A percentile compares a stretch with the other conserved stretches of the same genome.
Evolutionary conservation across 2,329 filamentous ascomycete species (phyloP).

Genomic region (Tolypocladium sp.): DNA sequence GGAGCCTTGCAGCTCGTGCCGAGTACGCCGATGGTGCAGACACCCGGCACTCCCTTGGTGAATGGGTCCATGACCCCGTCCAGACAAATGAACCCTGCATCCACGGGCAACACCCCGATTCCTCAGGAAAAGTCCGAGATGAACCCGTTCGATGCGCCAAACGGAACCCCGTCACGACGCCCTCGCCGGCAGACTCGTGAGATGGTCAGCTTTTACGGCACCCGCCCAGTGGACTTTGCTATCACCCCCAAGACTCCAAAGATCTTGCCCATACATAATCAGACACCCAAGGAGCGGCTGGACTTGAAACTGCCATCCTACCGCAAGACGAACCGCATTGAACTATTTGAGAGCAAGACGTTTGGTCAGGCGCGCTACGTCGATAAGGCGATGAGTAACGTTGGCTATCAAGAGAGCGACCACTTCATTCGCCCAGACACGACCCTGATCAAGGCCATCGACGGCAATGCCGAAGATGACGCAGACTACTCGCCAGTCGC

Average conservation of each 20-base stretch:
- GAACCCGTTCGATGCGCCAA: slow-evolving; percentile 19
- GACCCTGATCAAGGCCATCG: slow-evolving; percentile 56
- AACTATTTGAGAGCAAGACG: slow-evolving; percentile 74
- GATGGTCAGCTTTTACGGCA: slow-evolving; percentile 42
- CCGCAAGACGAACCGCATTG: slow-evolving; percentile 69
- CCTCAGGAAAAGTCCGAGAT: slow-evolving; percentile 21
- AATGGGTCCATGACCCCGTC: slow-evolving; percentile 37
- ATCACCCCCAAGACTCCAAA: slow-evolving; percentile 48
- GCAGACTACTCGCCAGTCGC: slow-evolving; percentile 30
- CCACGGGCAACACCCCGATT: slow-evolving; percentile 33
- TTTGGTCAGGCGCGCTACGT: slow-evolving; percentile 85
- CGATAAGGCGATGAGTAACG: slow-evolving; percentile 90
- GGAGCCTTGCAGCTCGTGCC: slow-evolving; percentile 43
- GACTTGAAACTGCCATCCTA: slow-evolving; percentile 70
- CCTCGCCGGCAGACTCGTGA: slow-evolving; percentile 40
- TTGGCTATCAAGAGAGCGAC: slow-evolving; percentile 93
- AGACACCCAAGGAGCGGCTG: slow-evolving; percentile 71
- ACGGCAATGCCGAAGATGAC: slow-evolving; percentile 52
- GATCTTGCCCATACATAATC: slow-evolving; percentile 67
- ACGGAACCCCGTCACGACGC: slow-evolving; percentile 23
- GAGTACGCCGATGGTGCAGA: slow-evolving; percentile 23
- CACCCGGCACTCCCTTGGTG: slow-evolving; percentile 14
- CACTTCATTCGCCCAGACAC: slow-evolving; percentile 71
- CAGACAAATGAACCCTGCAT: slow-evolving; percentile 33
- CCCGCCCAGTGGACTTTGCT: slow-evolving; percentile 33